phyloP scores from a whole-genome alignment of 2,329 filamentous ascomycete genomes.

The Alternaria panax region DNA sequence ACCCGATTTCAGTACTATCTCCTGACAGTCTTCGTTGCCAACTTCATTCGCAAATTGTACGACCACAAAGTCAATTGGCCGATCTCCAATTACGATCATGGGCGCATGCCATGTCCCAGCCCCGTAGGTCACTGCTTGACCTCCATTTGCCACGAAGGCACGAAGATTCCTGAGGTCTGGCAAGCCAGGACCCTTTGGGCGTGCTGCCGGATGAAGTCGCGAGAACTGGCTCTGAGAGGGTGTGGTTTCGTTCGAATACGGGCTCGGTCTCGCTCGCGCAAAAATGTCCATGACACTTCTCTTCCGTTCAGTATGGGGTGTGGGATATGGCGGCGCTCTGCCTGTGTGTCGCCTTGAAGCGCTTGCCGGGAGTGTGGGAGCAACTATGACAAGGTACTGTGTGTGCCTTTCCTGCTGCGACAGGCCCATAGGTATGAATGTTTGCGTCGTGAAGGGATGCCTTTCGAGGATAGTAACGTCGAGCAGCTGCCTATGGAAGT shows the following conservation, averaged over 20 bases:
- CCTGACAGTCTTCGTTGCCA: conserved; percentile 84
- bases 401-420: conserved; percentile 55
- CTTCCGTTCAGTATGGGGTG: conserved; percentile 38
- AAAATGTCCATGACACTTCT: conserved; percentile 51
- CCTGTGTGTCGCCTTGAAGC: conserved; percentile 36
- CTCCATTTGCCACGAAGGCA: conserved; percentile 79
- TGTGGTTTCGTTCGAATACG: conserved; percentile 61
- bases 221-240: conserved; percentile 42
- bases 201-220: conserved; percentile 40
- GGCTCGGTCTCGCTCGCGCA: conserved; percentile 51
- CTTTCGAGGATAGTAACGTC: conserved; percentile 79
- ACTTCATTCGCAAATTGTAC: conserved; percentile 89
- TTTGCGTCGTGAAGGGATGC: conserved; percentile 94
- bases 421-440: conserved; percentile 79
- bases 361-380: conserved; percentile 71
- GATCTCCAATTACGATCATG: conserved; percentile 82
- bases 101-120: conserved; percentile 96
- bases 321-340: conserved; percentile 54
- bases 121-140: conserved; percentile 89
- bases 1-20: conserved; percentile 62
- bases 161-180: conserved; percentile 75
- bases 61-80: conserved; percentile 79
- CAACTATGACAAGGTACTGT: conserved; percentile 85
- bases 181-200: conserved; percentile 62
- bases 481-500: conserved; percentile 58